Evolutionary conservation across 1,284 basidiomycete species (phyloP).

Genomic region (Ganoderma leucocontextum): DNA sequence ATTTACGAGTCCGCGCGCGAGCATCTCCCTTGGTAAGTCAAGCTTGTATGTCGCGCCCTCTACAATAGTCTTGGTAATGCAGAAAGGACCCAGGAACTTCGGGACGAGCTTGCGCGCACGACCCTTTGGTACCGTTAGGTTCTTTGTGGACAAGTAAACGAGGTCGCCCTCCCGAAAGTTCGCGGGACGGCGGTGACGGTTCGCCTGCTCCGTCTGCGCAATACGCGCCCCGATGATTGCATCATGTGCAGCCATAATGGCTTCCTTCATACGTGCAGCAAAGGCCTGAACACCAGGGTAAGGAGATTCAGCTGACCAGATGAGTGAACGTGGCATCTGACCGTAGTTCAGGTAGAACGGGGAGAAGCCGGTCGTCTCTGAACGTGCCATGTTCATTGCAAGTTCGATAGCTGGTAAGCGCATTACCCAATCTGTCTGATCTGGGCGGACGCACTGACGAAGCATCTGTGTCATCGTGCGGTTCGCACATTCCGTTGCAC

Average conservation of each 20-base stretch:
- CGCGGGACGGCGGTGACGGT: background rate
- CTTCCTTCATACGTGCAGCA: background rate
- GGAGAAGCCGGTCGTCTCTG: slow-evolving; percentile 43
- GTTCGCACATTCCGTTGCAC: background rate
- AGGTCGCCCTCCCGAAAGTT: background rate
- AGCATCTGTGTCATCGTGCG: background rate
- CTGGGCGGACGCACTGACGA: background rate
- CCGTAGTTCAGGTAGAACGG: slow-evolving; percentile 41
- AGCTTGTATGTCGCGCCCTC: background rate
- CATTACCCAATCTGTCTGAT: background rate
- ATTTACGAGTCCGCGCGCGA: background rate
- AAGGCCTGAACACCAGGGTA: slow-evolving; percentile 18
- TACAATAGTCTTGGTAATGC: background rate
- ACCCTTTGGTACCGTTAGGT: background rate
- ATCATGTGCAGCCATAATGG: background rate
- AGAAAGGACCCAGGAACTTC: background rate
- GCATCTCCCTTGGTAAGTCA: background rate
- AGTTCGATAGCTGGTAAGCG: background rate
- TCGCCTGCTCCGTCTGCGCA: background rate
- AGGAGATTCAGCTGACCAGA: slow-evolving; percentile 6
- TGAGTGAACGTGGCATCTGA: slow-evolving; percentile 13
- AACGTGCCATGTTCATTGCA: slow-evolving; percentile 21
- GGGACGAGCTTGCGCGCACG: background rate
- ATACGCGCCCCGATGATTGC: background rate
- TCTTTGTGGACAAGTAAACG: background rate